A percentile compares a stretch with the other conserved stretches of the same genome.
Evolutionary conservation across 495 filamentous ascomycete genomes (phyloP).

Genomic region (Trichoderma orchidacearum): DNA sequence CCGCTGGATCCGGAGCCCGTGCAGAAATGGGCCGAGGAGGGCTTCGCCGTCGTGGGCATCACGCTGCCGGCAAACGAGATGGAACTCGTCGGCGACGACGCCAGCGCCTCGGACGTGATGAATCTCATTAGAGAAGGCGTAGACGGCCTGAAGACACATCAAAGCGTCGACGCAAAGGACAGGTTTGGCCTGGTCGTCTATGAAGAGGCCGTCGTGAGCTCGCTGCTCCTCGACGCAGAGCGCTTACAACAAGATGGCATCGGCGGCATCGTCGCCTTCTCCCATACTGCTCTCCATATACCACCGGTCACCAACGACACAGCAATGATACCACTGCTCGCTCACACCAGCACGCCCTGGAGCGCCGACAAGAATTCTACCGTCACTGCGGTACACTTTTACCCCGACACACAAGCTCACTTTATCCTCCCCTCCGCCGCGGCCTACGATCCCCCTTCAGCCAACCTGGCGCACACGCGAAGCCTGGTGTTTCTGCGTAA

Average conservation of each 20-base stretch:
- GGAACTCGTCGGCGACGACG: not conserved
- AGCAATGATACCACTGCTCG: not conserved
- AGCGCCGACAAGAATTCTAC: not conserved
- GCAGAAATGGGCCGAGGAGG: slow-evolving; percentile 48
- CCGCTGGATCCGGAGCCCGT: slow-evolving; percentile 18
- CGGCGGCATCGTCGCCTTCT: not conserved
- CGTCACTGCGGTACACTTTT: slow-evolving; percentile 11
- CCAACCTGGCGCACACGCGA: slow-evolving; percentile 35
- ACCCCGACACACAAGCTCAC: slow-evolving; percentile 13
- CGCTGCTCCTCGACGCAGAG: not conserved
- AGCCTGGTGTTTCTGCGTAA: slow-evolving; percentile 36
- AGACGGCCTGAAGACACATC: slow-evolving; percentile 5
- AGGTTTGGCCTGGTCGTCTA: slow-evolving; percentile 7
- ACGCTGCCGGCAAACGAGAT: not conserved
- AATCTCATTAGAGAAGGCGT: slow-evolving; percentile 9
- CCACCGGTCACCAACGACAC: too few relatives aligned
- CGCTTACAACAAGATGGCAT: not conserved
- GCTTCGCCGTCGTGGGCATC: slow-evolving; percentile 36
- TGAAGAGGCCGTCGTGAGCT: not conserved
- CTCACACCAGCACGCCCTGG: not conserved
- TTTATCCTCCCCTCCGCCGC: slow-evolving; percentile 28
- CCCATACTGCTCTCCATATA: not conserved
- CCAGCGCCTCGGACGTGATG: slow-evolving; percentile 7
- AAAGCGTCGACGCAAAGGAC: slow-evolving; percentile 5
- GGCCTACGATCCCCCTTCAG: slow-evolving; percentile 21